Percentiles rank a stretch among this genome's conserved stretches.
Conservation (phyloP, 1,284 basidiomycete genomes). For the Apiotrichum sp. region DNA sequence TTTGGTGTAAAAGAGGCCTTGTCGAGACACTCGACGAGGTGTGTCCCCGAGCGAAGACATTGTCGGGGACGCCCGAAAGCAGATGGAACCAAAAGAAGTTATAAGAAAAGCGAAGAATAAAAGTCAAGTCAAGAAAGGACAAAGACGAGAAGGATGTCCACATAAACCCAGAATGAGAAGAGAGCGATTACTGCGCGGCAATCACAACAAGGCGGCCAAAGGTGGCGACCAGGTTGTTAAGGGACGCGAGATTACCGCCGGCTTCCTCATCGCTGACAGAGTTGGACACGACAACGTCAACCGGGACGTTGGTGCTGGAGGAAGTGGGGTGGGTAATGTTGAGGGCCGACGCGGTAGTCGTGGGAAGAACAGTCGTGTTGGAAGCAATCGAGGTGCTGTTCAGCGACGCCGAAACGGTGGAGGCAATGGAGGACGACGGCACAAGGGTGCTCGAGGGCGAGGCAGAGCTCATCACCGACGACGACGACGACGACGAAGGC, state of each 20-base stretch:
- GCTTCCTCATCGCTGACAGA: slow-evolving; percentile 5
- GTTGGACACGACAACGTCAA: not conserved
- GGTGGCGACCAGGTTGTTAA: slow-evolving; percentile 33
- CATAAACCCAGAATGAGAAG: not conserved
- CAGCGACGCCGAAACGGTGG: not conserved
- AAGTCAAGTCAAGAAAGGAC: not conserved
- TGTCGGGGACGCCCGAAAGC: not conserved
- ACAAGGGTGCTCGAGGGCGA: not conserved
- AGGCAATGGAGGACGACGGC: not conserved
- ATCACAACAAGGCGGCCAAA: slow-evolving; percentile 37
- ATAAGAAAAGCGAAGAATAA: not conserved
- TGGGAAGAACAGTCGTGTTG: not conserved
- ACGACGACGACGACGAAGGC: not conserved
- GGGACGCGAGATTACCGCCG: slow-evolving; percentile 26
- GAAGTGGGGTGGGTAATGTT: slow-evolving; percentile 7
- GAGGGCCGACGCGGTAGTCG: not conserved
- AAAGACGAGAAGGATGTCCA: not conserved
- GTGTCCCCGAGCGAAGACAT: not conserved
- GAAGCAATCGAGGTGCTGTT: not conserved
- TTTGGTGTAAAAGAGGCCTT: no score
- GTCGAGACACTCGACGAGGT: no score
- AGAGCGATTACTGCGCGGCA: slow-evolving; percentile 16
- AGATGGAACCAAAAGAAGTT: not conserved
- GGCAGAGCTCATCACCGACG: not conserved
- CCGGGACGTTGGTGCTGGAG: slow-evolving; percentile 5